These are phyloP conservation scores for Phytophthora vignae DNA, from an alignment of 352 stramenopile species.

Conservation along the genomic window DNA sequence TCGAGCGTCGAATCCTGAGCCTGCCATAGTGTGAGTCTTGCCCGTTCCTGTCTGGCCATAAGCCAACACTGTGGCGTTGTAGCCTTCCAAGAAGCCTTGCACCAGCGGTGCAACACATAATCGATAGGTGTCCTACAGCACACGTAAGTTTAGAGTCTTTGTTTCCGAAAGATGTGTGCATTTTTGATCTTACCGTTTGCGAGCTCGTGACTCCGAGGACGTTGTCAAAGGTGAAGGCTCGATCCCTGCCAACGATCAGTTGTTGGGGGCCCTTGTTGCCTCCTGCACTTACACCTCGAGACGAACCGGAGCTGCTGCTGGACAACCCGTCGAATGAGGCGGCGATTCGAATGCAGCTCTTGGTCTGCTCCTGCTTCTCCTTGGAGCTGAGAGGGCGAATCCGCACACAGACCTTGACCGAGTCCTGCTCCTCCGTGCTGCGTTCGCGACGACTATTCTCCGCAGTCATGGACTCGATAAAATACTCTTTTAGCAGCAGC, in stretches of 20 bases:
- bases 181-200: slow-evolving; percentile 56
- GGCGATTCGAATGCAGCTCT: slow-evolving; percentile 78
- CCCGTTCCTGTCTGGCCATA: slow-evolving; percentile 92
- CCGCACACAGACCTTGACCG: slow-evolving; percentile 80
- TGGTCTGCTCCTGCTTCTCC: slow-evolving; percentile 74
- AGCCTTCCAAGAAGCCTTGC: slow-evolving; percentile 81
- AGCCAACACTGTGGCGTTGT: slow-evolving; percentile 85
- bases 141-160: not conserved
- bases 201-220: slow-evolving; percentile 79
- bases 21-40: slow-evolving; percentile 97
- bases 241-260: slow-evolving; percentile 85
- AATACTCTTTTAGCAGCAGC: not conserved
- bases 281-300: slow-evolving; percentile 8
- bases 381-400: slow-evolving; percentile 72
- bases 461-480: slow-evolving; percentile 24
- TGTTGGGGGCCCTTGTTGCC: slow-evolving; percentile 51
- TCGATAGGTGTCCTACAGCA: slow-evolving; percentile 69
- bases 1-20: slow-evolving; percentile 54
- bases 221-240: slow-evolving; percentile 91
- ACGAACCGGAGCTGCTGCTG: slow-evolving; percentile 22
- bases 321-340: slow-evolving; percentile 58
- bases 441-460: slow-evolving; percentile 34
- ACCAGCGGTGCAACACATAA: slow-evolving; percentile 75
- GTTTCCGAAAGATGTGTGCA: not conserved
- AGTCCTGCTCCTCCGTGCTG: slow-evolving; percentile 53